A percentile compares a stretch with the other conserved stretches of the same genome.
Evolutionary conservation across 2,329 filamentous ascomycete species (phyloP).

Genomic region (Botrytis squamosa): DNA sequence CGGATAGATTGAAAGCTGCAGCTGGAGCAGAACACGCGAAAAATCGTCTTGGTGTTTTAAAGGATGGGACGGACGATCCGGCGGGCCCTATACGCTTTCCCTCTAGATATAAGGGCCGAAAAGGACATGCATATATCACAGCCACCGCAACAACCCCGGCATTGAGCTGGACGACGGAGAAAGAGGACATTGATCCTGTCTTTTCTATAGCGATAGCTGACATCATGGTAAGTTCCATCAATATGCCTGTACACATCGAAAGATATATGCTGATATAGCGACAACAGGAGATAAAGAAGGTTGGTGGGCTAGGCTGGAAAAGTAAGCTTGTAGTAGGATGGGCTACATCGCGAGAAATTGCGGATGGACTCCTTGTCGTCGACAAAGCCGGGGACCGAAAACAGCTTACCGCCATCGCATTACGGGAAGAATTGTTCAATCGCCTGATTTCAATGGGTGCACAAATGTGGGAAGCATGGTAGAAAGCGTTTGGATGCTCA

Average conservation of each 20-base stretch:
- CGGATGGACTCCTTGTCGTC: constrained; percentile 60
- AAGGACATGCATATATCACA: constrained; percentile 70
- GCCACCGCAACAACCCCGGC: constrained; percentile 65
- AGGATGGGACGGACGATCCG: constrained; percentile 44
- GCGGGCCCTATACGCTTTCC: constrained; percentile 77
- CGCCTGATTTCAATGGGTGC: constrained; percentile 71
- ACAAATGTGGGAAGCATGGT: constrained; percentile 84
- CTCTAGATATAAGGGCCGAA: constrained; percentile 66
- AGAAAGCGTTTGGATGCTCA: constrained; percentile 16
- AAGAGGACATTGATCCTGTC: constrained; percentile 54
- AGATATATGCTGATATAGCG: neutral
- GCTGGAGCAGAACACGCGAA: constrained; percentile 60
- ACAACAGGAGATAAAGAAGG: constrained; percentile 65
- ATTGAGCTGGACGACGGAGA: constrained; percentile 49
- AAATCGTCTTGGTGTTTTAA: constrained; percentile 69
- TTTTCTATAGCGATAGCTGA: constrained; percentile 72
- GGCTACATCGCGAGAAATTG: constrained; percentile 70
- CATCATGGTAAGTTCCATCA: constrained; percentile 45
- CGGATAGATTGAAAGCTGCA: constrained; percentile 66
- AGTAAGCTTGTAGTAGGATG: constrained; percentile 78
- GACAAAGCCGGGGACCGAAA: constrained; percentile 50
- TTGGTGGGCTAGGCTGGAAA: constrained; percentile 83
- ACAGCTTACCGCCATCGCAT: constrained; percentile 67
- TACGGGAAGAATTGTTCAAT: constrained; percentile 79
- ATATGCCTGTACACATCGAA: neutral